These are phyloP conservation scores for Phellopilus nigrolimitatus DNA, from an alignment of 1,284 basidiomycete genomes.

Conservation along the genomic window DNA sequence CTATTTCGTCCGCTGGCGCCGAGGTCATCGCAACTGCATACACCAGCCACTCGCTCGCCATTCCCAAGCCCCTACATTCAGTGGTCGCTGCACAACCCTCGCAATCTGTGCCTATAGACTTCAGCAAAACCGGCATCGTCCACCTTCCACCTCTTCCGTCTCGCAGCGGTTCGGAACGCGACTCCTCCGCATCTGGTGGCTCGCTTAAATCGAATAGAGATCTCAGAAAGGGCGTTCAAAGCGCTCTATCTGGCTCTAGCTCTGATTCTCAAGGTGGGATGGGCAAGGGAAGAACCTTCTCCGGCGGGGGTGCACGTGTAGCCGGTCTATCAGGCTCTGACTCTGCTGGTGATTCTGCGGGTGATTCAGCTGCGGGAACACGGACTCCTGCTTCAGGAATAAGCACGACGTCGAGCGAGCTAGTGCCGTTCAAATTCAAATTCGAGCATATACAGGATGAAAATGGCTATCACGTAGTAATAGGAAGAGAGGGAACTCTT, in stretches of 20 bases:
- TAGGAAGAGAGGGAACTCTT: conserved; percentile 69
- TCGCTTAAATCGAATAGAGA: conserved; percentile 7
- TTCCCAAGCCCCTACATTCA: conserved; percentile 14
- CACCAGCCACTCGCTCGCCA: conserved; percentile 9
- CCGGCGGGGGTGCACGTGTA: neutral
- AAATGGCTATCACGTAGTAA: conserved; percentile 70
- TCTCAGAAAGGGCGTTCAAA: neutral
- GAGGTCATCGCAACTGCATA: conserved; percentile 26
- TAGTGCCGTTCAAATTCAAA: conserved; percentile 52
- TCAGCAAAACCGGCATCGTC: conserved; percentile 46
- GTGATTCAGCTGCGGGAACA: neutral
- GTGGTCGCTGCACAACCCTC: neutral
- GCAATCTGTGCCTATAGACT: conserved; percentile 31
- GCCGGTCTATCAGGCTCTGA: conserved; percentile 9
- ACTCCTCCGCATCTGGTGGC: conserved; percentile 12
- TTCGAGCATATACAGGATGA: conserved; percentile 68
- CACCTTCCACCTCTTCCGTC: conserved; percentile 40
- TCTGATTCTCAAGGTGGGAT: conserved; percentile 6
- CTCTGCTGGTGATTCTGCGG: conserved; percentile 13
- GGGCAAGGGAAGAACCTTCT: conserved; percentile 1
- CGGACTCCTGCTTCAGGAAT: neutral
- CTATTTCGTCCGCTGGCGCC: conserved; percentile 29
- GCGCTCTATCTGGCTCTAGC: conserved; percentile 5
- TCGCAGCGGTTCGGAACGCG: conserved; percentile 18
- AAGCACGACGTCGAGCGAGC: conserved; percentile 21